phyloP scores from a whole-genome alignment of 2,329 filamentous ascomycete species.

The Pseudocercospora eumusae region DNA sequence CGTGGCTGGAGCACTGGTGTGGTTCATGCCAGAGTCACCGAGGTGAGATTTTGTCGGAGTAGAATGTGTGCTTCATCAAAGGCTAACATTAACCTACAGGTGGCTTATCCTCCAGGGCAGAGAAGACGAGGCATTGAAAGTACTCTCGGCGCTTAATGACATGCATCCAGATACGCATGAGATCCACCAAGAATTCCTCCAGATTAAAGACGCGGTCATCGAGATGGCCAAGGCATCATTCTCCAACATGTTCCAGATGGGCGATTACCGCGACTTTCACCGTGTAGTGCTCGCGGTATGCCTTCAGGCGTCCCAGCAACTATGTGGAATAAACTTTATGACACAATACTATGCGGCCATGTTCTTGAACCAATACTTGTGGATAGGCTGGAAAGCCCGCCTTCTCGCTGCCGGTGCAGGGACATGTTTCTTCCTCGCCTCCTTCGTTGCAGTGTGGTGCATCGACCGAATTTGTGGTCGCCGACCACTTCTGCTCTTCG shows the following conservation, averaged over 20 bases:
- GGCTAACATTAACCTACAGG: constrained; percentile 13
- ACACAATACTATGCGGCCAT: constrained; percentile 49
- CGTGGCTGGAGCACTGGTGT: constrained; percentile 29
- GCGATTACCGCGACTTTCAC: constrained; percentile 40
- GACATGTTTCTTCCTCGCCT: constrained; percentile 55
- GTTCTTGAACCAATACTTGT: constrained; percentile 43
- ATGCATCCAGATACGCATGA: constrained; percentile 48
- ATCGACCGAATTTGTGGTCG: constrained; percentile 41
- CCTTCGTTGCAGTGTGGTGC: constrained; percentile 51
- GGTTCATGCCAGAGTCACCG: constrained; percentile 39
- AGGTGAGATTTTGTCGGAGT: constrained; percentile 6
- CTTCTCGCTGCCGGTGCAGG: constrained; percentile 36
- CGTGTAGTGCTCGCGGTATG: constrained; percentile 39
- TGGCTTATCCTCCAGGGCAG: constrained; percentile 59
- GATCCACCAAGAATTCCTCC: constrained; percentile 51
- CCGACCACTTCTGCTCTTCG: constrained; percentile 38
- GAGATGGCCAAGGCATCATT: constrained; percentile 44
- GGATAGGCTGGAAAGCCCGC: constrained; percentile 36
- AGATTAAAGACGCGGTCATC: constrained; percentile 56
- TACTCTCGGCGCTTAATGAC: constrained; percentile 52
- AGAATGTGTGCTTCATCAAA: not conserved
- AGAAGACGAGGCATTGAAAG: constrained; percentile 54
- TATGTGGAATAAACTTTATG: constrained; percentile 42
- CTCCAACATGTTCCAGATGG: constrained; percentile 36
- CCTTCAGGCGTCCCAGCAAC: constrained; percentile 43